A percentile compares a stretch with the other conserved stretches of the same genome.
phyloP scores from a whole-genome alignment of 163 green algal genomes.

The Scenedesmus sp. region DNA sequence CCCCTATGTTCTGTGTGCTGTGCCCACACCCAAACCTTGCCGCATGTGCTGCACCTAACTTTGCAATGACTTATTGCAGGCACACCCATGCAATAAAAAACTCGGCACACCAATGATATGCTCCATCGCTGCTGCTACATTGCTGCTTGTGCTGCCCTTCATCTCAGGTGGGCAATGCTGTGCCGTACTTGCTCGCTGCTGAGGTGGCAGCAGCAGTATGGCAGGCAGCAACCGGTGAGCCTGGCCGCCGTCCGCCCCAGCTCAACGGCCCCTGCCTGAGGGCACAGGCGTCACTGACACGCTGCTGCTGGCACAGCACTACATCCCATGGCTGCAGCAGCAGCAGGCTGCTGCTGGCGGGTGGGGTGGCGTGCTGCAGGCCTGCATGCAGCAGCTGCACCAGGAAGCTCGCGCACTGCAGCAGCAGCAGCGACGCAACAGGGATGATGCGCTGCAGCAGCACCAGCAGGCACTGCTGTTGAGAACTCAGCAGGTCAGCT shows the following conservation, averaged over 20 bases:
- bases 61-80: too few species aligned
- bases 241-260: neutral
- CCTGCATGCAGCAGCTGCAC: conserved; percentile 20
- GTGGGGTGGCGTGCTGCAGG: neutral
- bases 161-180: conserved; percentile 31
- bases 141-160: neutral
- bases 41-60: too few species aligned
- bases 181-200: conserved; percentile 30
- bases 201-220: conserved; percentile 5
- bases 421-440: neutral
- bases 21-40: too few species aligned
- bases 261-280: conserved; percentile 15
- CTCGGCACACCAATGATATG: neutral
- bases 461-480: neutral
- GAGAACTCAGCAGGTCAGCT: neutral
- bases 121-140: neutral
- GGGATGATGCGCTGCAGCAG: neutral
- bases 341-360: neutral
- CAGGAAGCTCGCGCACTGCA: neutral
- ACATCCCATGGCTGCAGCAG: neutral
- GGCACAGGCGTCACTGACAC: neutral
- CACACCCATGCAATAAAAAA: too few species aligned
- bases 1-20: too few species aligned
- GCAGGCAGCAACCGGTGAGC: conserved; percentile 13
- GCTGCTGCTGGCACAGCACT: neutral